A percentile compares a stretch with the other conserved stretches of the same genome.
phyloP scores from a whole-genome alignment of 2,329 filamentous ascomycete species.

The Penicillium polonicum region DNA sequence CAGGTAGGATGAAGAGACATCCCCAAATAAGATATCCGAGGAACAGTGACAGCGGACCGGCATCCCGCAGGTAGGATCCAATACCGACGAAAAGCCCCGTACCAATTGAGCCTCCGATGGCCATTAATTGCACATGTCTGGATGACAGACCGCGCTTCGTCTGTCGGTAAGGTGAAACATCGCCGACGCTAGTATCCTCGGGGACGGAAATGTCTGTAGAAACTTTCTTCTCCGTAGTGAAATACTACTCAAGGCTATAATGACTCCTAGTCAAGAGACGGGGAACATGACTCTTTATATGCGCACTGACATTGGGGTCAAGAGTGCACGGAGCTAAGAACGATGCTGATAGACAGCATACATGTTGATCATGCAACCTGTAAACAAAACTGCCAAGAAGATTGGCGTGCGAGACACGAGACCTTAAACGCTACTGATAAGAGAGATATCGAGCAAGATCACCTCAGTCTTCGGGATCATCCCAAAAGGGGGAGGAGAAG shows the following conservation, averaged over 20 bases:
- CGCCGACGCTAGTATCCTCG: conserved; percentile 18
- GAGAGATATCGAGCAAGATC: background rate
- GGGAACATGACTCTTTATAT: conserved; percentile 16
- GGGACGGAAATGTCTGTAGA: conserved; percentile 14
- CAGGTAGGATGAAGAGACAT: conserved; percentile 34
- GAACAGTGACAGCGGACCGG: conserved; percentile 37
- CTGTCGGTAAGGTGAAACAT: conserved; percentile 14
- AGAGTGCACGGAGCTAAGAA: conserved; percentile 10
- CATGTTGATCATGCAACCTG: background rate
- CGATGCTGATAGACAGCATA: conserved; percentile 9
- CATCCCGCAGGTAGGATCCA: conserved; percentile 33
- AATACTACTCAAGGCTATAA: background rate
- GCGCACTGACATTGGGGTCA: conserved; percentile 9
- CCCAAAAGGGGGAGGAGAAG: conserved; percentile 21
- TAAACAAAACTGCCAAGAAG: background rate
- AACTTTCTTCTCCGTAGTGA: conserved; percentile 21
- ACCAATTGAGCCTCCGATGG: conserved; percentile 41
- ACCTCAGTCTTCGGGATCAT: background rate
- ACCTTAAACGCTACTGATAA: conserved; percentile 1
- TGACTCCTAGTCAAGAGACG: background rate
- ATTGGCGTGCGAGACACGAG: background rate
- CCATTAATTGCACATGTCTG: conserved; percentile 44
- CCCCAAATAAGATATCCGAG: conserved; percentile 39
- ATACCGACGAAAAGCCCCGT: conserved; percentile 39
- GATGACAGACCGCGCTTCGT: conserved; percentile 39